A percentile compares a stretch with the other conserved stretches of the same genome.
phyloP scores from a whole-genome alignment of 2,329 filamentous ascomycete genomes.

The Elsinoe batatas region DNA sequence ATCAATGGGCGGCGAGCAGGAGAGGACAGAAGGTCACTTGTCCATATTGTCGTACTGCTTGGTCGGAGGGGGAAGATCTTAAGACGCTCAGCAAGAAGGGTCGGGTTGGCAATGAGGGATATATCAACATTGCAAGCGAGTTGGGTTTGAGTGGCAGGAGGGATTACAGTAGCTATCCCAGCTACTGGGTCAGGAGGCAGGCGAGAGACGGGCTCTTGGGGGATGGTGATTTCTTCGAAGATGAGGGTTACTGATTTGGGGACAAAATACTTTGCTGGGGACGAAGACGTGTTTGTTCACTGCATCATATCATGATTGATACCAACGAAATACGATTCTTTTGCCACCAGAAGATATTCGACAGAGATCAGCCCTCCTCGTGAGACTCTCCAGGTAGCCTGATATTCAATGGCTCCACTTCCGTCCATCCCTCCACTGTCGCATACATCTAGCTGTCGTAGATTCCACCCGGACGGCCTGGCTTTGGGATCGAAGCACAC shows the following conservation, averaged over 20 bases:
- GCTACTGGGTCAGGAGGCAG: conserved; percentile 20
- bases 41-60: conserved; percentile 25
- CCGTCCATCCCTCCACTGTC: no score
- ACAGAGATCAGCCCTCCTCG: no score
- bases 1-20: conserved; percentile 38
- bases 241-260: background rate
- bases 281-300: no score
- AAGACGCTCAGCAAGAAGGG: conserved; percentile 20
- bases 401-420: no score
- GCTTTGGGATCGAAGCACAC: background rate
- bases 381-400: no score
- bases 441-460: background rate
- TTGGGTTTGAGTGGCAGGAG: conserved; percentile 22
- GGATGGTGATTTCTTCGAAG: background rate
- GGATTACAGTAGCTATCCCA: conserved; percentile 25
- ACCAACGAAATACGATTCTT: no score
- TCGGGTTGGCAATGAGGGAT: conserved; percentile 22
- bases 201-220: conserved; percentile 13
- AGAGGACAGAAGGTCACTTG: conserved; percentile 21
- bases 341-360: no score
- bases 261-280: no score
- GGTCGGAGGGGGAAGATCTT: conserved; percentile 19
- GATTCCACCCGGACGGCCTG: background rate
- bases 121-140: conserved; percentile 26
- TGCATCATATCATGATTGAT: no score